Conservation (phyloP, 2,329 filamentous ascomycete species). For the Sporothrix variecibatus region DNA sequence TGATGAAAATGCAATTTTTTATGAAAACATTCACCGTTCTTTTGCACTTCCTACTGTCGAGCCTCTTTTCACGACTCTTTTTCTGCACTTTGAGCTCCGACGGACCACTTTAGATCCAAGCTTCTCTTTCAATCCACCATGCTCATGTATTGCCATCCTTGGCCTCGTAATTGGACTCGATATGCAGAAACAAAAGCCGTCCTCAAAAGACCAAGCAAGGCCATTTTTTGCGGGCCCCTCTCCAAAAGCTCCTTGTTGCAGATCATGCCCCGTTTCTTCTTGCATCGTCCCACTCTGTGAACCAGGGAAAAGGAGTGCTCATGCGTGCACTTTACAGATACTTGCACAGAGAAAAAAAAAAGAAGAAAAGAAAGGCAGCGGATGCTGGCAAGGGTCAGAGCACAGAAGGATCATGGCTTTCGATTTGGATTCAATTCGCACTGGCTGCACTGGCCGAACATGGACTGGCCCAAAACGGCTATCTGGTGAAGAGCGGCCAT, state of each 20-base stretch:
- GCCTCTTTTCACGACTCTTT: neutral
- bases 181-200: neutral
- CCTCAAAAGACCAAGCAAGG: neutral
- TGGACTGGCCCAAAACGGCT: neutral
- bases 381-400: neutral
- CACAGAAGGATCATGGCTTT: neutral
- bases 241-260: conserved; percentile 1
- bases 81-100: neutral
- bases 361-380: neutral
- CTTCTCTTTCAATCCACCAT: neutral
- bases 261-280: conserved; percentile 1
- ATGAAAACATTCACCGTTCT: conserved; percentile 1
- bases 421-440: neutral
- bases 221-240: neutral
- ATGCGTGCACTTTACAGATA: conserved; percentile 8
- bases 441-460: neutral
- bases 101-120: neutral
- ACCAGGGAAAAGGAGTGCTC: conserved; percentile 5
- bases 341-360: neutral
- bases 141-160: neutral
- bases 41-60: neutral
- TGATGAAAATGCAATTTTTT: neutral
- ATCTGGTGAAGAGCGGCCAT: conserved; percentile 2
- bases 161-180: neutral
- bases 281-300: neutral